Base-by-base conservation (phyloP, 1,139 yeast species). In the Zhuliangozyma parablackwelliae region DNA sequence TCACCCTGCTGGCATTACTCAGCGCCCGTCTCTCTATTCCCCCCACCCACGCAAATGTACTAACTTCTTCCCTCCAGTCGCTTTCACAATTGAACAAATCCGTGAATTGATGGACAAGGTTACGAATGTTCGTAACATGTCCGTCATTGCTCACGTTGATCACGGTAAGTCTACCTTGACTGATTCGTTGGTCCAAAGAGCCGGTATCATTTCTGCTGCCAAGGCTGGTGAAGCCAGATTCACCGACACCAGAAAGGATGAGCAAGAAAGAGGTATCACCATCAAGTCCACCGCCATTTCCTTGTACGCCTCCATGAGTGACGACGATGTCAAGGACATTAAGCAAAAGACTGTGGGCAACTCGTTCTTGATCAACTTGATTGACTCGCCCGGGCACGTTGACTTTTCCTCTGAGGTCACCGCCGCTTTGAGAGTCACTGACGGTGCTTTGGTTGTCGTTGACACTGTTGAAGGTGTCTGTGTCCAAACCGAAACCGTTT, bases 311-410 rank as follows among this genome's bases (percentile, higher is more conserved):
- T 81, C 86, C 67, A 80, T 89, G 86, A 59, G 65, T 44, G 97
- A 89, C 40, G 97, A 89, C 35, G 97, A 90, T 65, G 83, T 79
- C 57, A 87, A 87, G 79, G 97, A 90, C 67, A 90, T 92, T 75
- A 75, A 80, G 71, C 97, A 92, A 78, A 89, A 90, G 80, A 84
- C 96, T 53, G 84, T 67, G 25, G 97, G 97, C 73, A 86, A 78
- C 82, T 80, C 85, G 69, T 92, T 90, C 82, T 85, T 92, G 77
- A 80, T 92, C 60, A 92, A 92, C 87, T 82, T 92, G 82, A 92
- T 92, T 62, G 98, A 92, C 74, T 92, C 98, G 58, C 98, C 98
- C 75, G 98, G 98, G 85, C 98, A 92, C 97, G 97, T 92, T 82
- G 98, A 92, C 79, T 92, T 92, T 92, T 90, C 97, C 51, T 92